phyloP scores from a whole-genome alignment of 2,329 filamentous ascomycete genomes.

The Sclerotiophoma versabilis region DNA sequence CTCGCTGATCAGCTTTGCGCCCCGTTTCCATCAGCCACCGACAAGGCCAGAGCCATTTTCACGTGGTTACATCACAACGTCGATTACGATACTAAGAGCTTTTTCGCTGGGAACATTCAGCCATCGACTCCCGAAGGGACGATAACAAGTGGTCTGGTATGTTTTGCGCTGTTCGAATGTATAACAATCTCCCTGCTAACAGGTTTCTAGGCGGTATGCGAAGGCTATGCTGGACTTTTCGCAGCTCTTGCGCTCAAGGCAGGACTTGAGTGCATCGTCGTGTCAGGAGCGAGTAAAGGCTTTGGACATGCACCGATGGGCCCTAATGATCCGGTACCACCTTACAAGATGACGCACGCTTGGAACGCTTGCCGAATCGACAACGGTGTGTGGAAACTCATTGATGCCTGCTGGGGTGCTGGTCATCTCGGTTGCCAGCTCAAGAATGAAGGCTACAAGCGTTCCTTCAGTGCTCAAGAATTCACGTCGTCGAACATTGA shows the following conservation, averaged over 20 bases:
- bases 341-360: conserved; percentile 73
- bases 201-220: conserved; percentile 72
- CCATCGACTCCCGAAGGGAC: conserved; percentile 74
- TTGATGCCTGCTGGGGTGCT: conserved; percentile 94
- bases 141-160: conserved; percentile 70
- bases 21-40: conserved; percentile 80
- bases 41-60: conserved; percentile 92
- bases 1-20: conserved; percentile 79
- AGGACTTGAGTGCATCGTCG: conserved; percentile 77
- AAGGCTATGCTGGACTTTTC: conserved; percentile 88
- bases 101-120: conserved; percentile 75
- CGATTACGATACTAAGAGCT: conserved; percentile 78
- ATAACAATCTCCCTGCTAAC: background rate
- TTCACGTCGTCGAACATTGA: conserved; percentile 75
- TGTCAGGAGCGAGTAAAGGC: conserved; percentile 86
- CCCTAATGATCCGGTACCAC: conserved; percentile 71
- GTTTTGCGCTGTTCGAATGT: background rate
- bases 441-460: conserved; percentile 61
- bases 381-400: conserved; percentile 84
- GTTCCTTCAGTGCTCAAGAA: conserved; percentile 66
- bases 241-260: conserved; percentile 78
- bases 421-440: conserved; percentile 63
- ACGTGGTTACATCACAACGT: conserved; percentile 97
- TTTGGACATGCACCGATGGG: conserved; percentile 72
- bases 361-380: conserved; percentile 95